Evolutionary conservation across 73 alveolate species (phyloP), one percentile per base, ranked within the genome.

Genomic region (Tetrahymena borealis): DNA sequence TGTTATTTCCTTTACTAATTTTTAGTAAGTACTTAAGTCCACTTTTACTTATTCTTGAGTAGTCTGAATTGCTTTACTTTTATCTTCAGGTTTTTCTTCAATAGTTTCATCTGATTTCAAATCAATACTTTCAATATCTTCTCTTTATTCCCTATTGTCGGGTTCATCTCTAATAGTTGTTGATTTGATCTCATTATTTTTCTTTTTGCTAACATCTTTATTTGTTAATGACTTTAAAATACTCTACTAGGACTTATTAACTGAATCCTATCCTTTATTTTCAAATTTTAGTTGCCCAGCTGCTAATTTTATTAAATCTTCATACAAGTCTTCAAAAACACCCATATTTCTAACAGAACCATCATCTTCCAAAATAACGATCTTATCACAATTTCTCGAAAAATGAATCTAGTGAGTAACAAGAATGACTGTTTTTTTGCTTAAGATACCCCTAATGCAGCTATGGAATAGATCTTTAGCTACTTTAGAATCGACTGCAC

Each of bases 401-500:
- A 77, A 94, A 36, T 91, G 91, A 1, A 41, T 40, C 42, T 91
- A 60, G 16, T 41, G 94, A n/a, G 94, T 91, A 7, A 40, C 94
- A 36, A 91, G 16, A 91, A 91, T 38, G 38, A 91, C 90, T 5
- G 94, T 91, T 39, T 91, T 91, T 10, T 79, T 37, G 33, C 38
- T 91, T 7, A 91, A 28, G 4, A 79, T 91, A 16, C 40, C 78
- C 33, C 28, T 39, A 36, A 91, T 91, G 9, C 94, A 91, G 13
- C 37, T 35, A 36, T 91, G 31, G 38, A 91, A 91, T 31, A 95
- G 91, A 78, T 90, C 91, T 33, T 91, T 90, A 20, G 95, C 94
- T 1, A 96, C 98, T 90, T 93, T 94, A 41, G 95, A 94, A 96
- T 97, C 99, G 40, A 96, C 97, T 12, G 98, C 96, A 93, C 97